Evolutionary conservation across 176 grass and related monocot genomes (phyloP).

Genomic region (Saccharum spontaneum): DNA sequence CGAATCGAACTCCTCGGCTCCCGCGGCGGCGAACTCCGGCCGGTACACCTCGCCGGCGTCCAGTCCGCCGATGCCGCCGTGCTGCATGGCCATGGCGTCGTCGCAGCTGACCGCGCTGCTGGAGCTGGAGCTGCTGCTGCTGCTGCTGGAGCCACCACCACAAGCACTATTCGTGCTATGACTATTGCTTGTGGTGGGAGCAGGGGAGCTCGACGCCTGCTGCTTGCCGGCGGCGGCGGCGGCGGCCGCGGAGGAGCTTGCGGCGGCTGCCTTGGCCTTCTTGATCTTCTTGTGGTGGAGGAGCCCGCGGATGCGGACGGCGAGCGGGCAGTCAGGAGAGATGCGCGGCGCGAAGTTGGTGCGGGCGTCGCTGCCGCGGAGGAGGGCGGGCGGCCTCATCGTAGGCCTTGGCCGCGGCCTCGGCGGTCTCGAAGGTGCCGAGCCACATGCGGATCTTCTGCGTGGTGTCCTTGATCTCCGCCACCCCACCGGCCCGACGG

Average conservation of each 20-base stretch:
- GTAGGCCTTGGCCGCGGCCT: slow-evolving; percentile 64
- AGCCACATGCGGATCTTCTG: slow-evolving; percentile 98
- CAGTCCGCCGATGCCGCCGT: slow-evolving; percentile 5
- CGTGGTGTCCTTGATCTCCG: slow-evolving; percentile 96
- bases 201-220: background rate
- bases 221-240: background rate
- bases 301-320: slow-evolving; percentile 64
- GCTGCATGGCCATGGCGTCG: slow-evolving; percentile 12
- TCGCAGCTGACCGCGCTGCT: slow-evolving; percentile 24
- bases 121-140: slow-evolving; percentile 29
- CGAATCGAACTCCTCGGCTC: slow-evolving; percentile 43
- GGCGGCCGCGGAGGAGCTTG: background rate
- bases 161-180: background rate
- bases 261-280: slow-evolving; percentile 40
- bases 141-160: background rate
- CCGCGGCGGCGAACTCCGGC: slow-evolving; percentile 41
- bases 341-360: slow-evolving; percentile 68
- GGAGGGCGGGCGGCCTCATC: slow-evolving; percentile 83
- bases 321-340: slow-evolving; percentile 61
- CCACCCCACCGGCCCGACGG: slow-evolving; percentile 87
- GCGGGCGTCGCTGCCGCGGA: slow-evolving; percentile 80
- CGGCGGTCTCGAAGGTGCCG: slow-evolving; percentile 85
- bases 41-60: slow-evolving; percentile 52
- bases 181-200: slow-evolving; percentile 12
- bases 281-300: slow-evolving; percentile 87